Base-by-base conservation (phyloP, 2,329 filamentous ascomycete genomes). In the Lasiodiplodia hormozganensis region DNA sequence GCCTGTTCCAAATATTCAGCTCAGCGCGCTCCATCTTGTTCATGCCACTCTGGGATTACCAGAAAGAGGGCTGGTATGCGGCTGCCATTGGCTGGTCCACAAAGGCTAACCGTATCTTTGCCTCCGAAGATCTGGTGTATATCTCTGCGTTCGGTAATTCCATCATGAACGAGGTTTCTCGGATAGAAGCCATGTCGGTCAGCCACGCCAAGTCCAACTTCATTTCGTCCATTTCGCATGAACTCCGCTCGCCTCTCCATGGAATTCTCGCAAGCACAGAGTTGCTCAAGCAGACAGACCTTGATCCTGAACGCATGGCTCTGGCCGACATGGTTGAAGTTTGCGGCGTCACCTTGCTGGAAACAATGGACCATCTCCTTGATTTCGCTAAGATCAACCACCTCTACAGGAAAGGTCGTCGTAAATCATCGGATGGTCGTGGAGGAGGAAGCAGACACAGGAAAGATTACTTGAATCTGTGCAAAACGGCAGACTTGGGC, bases 131-230 rank as follows among this genome's bases (percentile, higher is more conserved):
- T 16, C 77, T 83, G 53, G 77, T 78, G 5, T 76, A 76, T 68
- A 78, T 79, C 40, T 73, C 78, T 18, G 79, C 80, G 2, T 83
- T 84, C 70, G 79, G 79, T 51, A 80, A 82, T 70, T 81, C 78
- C 16, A 76, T 82, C 49, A 80, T 81, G 73, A 79, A 76, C 4
- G 79, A 83, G 69, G 72, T 83, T 5, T 75, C 78, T 43, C 72
- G 81, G 6, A 72, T 83, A 10, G 77, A 80, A 31, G 79, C 79
- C 1, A 74, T 80, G 14, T 75, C 75, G 4, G 76, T 79, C 5
- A 83, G 85, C 43, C 80, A 80, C 58, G 80, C 82, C 10, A 87
- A 87, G 69, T 81, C 81, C 0, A 84, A 85, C 12, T 85, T 87
- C 49, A 81, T 87, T 18, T 82, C 82, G 0, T 83, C 81, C 0